phyloP scores from a whole-genome alignment of 2,329 filamentous ascomycete species.

The Huntiella savannae region DNA sequence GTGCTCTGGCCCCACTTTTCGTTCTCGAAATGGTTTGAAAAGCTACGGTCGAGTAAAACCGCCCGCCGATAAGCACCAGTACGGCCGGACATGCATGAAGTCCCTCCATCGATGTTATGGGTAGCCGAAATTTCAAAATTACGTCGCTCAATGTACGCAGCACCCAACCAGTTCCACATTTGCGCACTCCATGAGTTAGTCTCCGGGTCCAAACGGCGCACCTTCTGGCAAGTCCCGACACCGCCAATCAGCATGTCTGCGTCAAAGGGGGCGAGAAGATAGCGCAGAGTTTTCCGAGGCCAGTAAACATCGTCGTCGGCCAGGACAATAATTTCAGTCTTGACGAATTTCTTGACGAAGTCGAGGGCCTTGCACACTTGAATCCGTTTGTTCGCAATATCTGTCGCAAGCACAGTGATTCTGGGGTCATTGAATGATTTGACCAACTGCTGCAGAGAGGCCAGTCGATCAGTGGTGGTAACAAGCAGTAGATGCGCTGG shows the following conservation, averaged over 20 bases:
- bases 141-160: slow-evolving; percentile 77
- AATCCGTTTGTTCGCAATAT: slow-evolving; percentile 83
- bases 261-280: slow-evolving; percentile 87
- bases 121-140: slow-evolving; percentile 97
- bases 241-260: slow-evolving; percentile 58
- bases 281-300: slow-evolving; percentile 68
- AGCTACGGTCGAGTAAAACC: slow-evolving; percentile 70
- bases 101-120: slow-evolving; percentile 81
- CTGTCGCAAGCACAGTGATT: slow-evolving; percentile 56
- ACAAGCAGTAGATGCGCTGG: slow-evolving; percentile 64
- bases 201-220: slow-evolving; percentile 47
- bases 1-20: slow-evolving; percentile 81
- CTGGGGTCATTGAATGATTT: slow-evolving; percentile 38
- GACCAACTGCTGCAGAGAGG: slow-evolving; percentile 43
- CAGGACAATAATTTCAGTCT: slow-evolving; percentile 72
- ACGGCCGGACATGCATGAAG: slow-evolving; percentile 90
- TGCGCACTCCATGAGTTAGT: slow-evolving; percentile 32
- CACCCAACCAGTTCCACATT: slow-evolving; percentile 76
- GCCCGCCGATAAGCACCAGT: slow-evolving; percentile 82
- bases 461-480: slow-evolving; percentile 64
- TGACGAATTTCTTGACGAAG: slow-evolving; percentile 53
- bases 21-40: slow-evolving; percentile 75
- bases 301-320: slow-evolving; percentile 93
- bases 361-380: slow-evolving; percentile 87
- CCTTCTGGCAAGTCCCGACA: slow-evolving; percentile 77